Evolutionary conservation across 75 land plant species (phyloP).

Genomic region (Pinus taeda): DNA sequence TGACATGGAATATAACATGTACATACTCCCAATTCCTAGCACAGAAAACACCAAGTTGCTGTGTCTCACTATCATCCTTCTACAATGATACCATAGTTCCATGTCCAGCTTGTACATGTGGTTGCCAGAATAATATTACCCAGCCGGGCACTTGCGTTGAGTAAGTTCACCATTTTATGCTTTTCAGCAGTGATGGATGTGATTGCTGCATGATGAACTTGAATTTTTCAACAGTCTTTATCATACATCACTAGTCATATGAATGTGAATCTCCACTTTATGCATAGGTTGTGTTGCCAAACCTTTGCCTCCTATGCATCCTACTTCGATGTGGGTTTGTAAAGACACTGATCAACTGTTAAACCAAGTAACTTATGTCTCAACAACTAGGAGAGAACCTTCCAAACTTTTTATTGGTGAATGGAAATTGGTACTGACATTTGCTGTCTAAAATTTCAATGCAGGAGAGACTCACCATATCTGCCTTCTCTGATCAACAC

Average conservation of each 20-base stretch:
- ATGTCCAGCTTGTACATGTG: conserved; percentile 74
- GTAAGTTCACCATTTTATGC: conserved; percentile 11
- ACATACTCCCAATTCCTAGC: conserved; percentile 74
- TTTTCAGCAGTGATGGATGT: conserved; percentile 1
- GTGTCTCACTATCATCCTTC: conserved; percentile 79
- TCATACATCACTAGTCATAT: background rate
- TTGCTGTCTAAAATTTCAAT: background rate
- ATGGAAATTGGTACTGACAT: background rate
- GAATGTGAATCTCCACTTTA: background rate
- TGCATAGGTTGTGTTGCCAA: background rate
- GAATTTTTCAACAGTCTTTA: background rate
- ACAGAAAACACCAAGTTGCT: conserved; percentile 55
- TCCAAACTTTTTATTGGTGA: background rate
- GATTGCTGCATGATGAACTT: background rate
- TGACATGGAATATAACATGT: conserved; percentile 89
- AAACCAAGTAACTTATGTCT: no score
- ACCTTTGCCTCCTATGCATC: background rate
- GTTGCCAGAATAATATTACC: conserved; percentile 46
- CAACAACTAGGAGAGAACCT: no score
- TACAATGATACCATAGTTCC: conserved; percentile 70
- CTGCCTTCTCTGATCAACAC: conserved; percentile 3
- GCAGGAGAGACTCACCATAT: conserved; percentile 10
- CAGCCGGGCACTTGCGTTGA: conserved; percentile 33
- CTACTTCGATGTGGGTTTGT: background rate
- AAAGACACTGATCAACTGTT: no score